Percentiles rank a stretch among this genome's conserved stretches.
phyloP scores from a whole-genome alignment of 768 basidiomycete species.

The Punctularia strigosozonata region DNA sequence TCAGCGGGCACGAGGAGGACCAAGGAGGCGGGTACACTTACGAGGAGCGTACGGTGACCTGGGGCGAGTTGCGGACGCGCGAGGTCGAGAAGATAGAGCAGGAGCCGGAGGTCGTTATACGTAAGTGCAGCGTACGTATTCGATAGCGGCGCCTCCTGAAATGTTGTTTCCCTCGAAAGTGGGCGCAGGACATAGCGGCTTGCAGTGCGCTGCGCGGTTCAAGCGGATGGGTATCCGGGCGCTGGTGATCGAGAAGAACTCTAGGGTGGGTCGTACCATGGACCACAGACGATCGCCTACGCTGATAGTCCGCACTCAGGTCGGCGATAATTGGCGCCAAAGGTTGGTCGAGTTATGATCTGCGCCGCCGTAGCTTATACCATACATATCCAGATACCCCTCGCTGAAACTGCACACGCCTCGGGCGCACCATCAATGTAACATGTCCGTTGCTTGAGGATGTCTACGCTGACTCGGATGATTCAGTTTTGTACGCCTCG shows the following conservation, averaged over 20 bases:
- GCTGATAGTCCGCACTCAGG: too few relatives aligned
- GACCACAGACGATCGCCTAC: too few relatives aligned
- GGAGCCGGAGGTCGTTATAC: conserved; percentile 26
- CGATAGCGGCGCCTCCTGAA: too few relatives aligned
- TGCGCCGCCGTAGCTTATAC: too few relatives aligned
- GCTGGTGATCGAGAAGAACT: conserved; percentile 24
- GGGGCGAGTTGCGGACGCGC: conserved; percentile 22
- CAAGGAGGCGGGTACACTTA: conserved; percentile 19
- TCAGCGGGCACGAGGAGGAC: conserved; percentile 24
- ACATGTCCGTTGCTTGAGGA: too few relatives aligned
- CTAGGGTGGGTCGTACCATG: too few relatives aligned
- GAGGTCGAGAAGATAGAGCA: conserved; percentile 24
- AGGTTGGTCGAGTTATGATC: too few relatives aligned
- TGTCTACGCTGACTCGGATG: too few relatives aligned
- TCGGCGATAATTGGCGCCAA: conserved; percentile 32
- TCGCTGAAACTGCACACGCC: too few relatives aligned
- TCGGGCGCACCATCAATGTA: too few relatives aligned
- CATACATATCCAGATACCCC: too few relatives aligned
- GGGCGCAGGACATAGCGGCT: conserved; percentile 32
- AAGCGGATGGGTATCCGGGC: conserved; percentile 26
- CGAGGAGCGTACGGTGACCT: conserved; percentile 23
- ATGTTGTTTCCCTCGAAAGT: conserved; percentile 16
- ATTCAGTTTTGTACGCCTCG: conserved; percentile 28
- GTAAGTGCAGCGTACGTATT: too few relatives aligned
- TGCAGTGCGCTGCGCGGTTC: conserved; percentile 31